Percentiles rank a stretch among this genome's conserved stretches.
Conservation (phyloP, 2,329 filamentous ascomycete genomes). For the Fusarium setosum region DNA sequence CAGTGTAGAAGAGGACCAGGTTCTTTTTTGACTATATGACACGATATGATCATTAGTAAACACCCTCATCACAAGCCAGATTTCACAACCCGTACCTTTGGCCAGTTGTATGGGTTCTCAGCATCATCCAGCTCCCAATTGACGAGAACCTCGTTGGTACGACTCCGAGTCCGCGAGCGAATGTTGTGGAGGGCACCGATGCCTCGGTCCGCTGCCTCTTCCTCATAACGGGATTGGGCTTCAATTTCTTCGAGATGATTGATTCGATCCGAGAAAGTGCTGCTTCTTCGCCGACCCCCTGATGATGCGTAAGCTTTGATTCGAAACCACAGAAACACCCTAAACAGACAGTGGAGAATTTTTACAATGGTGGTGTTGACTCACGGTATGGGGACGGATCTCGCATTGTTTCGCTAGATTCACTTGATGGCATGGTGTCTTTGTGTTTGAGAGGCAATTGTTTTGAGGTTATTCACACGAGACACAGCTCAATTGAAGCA, state of each 20-base stretch:
- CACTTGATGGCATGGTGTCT: conserved; percentile 38
- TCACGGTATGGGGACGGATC: conserved; percentile 42
- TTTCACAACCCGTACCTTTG: conserved; percentile 45
- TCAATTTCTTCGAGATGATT: conserved; percentile 52
- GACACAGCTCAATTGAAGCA: conserved; percentile 9
- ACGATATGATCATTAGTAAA: neutral
- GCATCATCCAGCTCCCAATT: conserved; percentile 60
- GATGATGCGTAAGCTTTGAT: conserved; percentile 22
- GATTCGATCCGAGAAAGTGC: conserved; percentile 39
- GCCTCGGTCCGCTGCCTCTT: conserved; percentile 53
- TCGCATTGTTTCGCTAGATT: conserved; percentile 43
- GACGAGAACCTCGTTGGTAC: conserved; percentile 50
- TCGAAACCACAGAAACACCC: neutral
- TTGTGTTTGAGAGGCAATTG: neutral
- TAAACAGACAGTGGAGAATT: neutral
- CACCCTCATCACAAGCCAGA: neutral
- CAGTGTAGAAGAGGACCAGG: conserved; percentile 64
- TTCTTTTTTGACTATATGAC: conserved; percentile 63
- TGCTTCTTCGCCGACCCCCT: conserved; percentile 42
- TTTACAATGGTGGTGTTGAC: conserved; percentile 13
- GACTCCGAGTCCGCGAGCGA: conserved; percentile 47
- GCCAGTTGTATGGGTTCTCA: conserved; percentile 67
- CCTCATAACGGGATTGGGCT: conserved; percentile 52
- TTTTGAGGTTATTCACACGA: conserved; percentile 30
- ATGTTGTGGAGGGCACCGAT: conserved; percentile 49